Evolutionary conservation across 345 rosid genomes (phyloP).

Genomic region (Melastoma malabathricum): DNA sequence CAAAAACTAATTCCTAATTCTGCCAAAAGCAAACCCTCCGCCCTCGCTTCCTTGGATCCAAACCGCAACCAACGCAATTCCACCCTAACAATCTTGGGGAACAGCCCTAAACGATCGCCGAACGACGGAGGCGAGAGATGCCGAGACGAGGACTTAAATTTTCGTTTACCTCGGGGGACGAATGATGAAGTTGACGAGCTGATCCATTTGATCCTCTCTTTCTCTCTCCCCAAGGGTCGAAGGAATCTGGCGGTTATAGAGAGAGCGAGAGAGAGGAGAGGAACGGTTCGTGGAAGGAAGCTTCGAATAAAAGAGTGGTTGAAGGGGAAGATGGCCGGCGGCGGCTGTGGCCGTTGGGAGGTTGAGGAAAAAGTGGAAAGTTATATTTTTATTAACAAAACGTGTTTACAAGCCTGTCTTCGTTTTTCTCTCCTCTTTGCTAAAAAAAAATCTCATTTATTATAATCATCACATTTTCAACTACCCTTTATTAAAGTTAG

Average conservation of each 20-base stretch:
- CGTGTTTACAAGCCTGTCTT: too few relatives aligned
- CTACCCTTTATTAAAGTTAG: too few relatives aligned
- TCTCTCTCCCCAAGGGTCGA: neutral
- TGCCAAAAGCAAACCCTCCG: too few relatives aligned
- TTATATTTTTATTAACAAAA: too few relatives aligned
- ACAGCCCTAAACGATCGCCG: neutral
- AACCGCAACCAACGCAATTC: too few relatives aligned
- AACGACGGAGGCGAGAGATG: neutral
- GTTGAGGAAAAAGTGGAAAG: too few relatives aligned
- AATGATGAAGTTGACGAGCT: slow-evolving; percentile 85
- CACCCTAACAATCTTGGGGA: too few relatives aligned
- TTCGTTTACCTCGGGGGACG: slow-evolving; percentile 79
- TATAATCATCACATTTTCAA: too few relatives aligned
- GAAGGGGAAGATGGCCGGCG: neutral
- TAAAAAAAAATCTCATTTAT: too few relatives aligned
- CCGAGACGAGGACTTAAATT: neutral
- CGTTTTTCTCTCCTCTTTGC: too few relatives aligned
- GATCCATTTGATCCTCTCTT: slow-evolving; percentile 42
- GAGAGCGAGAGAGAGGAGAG: slow-evolving; percentile 5
- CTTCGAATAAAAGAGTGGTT: neutral
- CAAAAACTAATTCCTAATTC: too few relatives aligned
- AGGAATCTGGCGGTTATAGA: slow-evolving; percentile 5
- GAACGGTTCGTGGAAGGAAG: neutral
- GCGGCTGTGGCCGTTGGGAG: neutral
- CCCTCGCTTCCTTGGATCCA: too few relatives aligned